A percentile compares a stretch with the other conserved stretches of the same genome.
These are phyloP conservation scores for Globisporangium polare DNA, from an alignment of 352 stramenopile species.

Conservation along the genomic window DNA sequence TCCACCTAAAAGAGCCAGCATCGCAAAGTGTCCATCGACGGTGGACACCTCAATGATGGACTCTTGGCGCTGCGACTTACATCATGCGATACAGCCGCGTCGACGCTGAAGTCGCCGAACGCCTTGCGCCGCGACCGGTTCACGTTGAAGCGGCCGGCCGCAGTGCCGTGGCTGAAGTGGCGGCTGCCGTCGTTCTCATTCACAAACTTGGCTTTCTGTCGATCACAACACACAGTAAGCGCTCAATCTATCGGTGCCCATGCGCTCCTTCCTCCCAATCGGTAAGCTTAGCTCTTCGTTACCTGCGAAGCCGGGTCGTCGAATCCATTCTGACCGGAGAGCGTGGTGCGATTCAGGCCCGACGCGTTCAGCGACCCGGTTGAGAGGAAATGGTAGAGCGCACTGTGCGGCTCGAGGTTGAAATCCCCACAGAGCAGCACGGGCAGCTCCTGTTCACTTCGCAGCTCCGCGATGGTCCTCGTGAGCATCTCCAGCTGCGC, in stretches of 20 bases:
- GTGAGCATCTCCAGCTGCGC: slow-evolving; percentile 54
- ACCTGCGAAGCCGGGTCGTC: slow-evolving; percentile 23
- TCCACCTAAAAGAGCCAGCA: not conserved
- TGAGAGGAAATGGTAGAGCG: slow-evolving; percentile 61
- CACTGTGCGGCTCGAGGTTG: slow-evolving; percentile 58
- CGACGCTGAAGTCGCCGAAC: slow-evolving; percentile 18
- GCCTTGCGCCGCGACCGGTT: slow-evolving; percentile 16
- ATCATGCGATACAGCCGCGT: slow-evolving; percentile 22
- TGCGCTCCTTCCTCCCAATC: not conserved
- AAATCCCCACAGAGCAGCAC: slow-evolving; percentile 65
- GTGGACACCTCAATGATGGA: not conserved
- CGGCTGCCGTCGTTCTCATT: slow-evolving; percentile 35
- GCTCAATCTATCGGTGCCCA: not conserved
- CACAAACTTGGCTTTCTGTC: slow-evolving; percentile 26
- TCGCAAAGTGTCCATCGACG: not conserved
- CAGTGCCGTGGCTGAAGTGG: slow-evolving; percentile 36
- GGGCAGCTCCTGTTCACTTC: slow-evolving; percentile 13
- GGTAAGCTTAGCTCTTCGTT: not conserved
- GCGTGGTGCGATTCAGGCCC: slow-evolving; percentile 34
- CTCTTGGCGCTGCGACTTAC: slow-evolving; percentile 12
- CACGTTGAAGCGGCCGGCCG: slow-evolving; percentile 32
- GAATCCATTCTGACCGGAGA: slow-evolving; percentile 40
- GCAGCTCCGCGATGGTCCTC: slow-evolving; percentile 25
- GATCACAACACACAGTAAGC: not conserved
- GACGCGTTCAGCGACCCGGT: slow-evolving; percentile 39